Conservation (phyloP, 129 eudicot species). For the Artemisia tridentata region DNA sequence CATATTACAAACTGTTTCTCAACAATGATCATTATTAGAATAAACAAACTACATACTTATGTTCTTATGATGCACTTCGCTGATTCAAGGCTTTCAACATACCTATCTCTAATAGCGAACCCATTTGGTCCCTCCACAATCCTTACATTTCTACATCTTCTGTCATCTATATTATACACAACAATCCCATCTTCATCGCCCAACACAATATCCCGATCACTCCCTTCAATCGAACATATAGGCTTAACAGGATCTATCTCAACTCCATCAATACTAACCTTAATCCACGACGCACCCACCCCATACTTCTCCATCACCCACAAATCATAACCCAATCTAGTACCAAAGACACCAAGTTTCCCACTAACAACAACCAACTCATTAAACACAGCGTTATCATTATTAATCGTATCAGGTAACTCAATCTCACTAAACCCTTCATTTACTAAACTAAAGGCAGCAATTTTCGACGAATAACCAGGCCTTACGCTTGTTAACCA, state of each 20-base stretch:
- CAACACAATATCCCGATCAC: slow-evolving; percentile 27
- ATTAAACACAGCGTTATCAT: slow-evolving; percentile 23
- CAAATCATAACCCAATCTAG: slow-evolving; percentile 16
- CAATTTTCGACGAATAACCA: slow-evolving; percentile 25
- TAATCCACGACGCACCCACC: slow-evolving; percentile 45
- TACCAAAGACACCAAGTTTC: slow-evolving; percentile 32
- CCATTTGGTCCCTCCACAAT: slow-evolving; percentile 23
- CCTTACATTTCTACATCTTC: slow-evolving; percentile 22
- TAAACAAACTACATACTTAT: too few relatives aligned
- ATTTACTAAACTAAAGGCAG: slow-evolving; percentile 37
- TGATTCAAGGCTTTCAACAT: slow-evolving; percentile 39
- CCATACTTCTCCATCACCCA: slow-evolving; percentile 73
- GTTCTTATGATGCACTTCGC: background rate
- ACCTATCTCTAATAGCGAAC: slow-evolving; percentile 29
- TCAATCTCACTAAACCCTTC: slow-evolving; percentile 46
- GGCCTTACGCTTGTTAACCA: slow-evolving; percentile 34
- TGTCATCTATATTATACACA: slow-evolving; percentile 27
- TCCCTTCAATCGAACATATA: slow-evolving; percentile 27
- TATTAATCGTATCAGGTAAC: slow-evolving; percentile 33
- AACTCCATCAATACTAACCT: slow-evolving; percentile 20
- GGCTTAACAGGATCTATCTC: slow-evolving; percentile 27
- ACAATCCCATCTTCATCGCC: slow-evolving; percentile 22
- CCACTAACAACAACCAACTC: slow-evolving; percentile 41
- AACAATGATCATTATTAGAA: too few relatives aligned
- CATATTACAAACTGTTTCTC: too few relatives aligned